Percentiles rank a stretch among this genome's conserved stretches.
Evolutionary conservation across 1,284 basidiomycete species (phyloP).

Genomic region (Pulveroboletus sp.): DNA sequence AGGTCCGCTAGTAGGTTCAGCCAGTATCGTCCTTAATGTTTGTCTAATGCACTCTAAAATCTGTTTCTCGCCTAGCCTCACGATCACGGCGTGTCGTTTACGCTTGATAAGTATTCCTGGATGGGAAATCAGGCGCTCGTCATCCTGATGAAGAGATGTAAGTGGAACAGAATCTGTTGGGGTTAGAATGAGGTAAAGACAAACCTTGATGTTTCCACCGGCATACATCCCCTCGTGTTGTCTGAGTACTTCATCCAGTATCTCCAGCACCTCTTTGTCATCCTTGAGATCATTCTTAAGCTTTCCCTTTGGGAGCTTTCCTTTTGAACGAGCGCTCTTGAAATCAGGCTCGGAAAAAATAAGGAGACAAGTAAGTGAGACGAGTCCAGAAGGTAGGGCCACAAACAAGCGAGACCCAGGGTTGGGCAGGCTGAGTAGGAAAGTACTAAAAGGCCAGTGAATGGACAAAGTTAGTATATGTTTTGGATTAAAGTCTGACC

Average conservation of each 20-base stretch:
- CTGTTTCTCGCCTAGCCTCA: slow-evolving; percentile 80
- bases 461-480: slow-evolving; percentile 5
- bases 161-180: background rate
- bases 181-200: background rate
- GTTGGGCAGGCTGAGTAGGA: slow-evolving; percentile 19
- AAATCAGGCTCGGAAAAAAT: slow-evolving; percentile 63
- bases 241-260: slow-evolving; percentile 52
- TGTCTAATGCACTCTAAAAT: slow-evolving; percentile 52
- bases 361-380: slow-evolving; percentile 75
- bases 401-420: slow-evolving; percentile 39
- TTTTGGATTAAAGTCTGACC: background rate
- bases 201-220: slow-evolving; percentile 28
- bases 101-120: slow-evolving; percentile 43
- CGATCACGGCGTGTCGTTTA: slow-evolving; percentile 65
- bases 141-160: slow-evolving; percentile 44
- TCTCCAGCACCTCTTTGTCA: slow-evolving; percentile 48
- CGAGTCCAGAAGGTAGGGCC: slow-evolving; percentile 57
- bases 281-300: slow-evolving; percentile 31
- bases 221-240: slow-evolving; percentile 55
- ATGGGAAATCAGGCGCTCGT: slow-evolving; percentile 46
- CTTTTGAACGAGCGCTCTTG: slow-evolving; percentile 62
- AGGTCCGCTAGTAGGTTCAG: slow-evolving; percentile 1
- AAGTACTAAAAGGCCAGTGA: slow-evolving; percentile 15
- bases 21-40: slow-evolving; percentile 21
- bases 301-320: slow-evolving; percentile 79